phyloP scores from a whole-genome alignment of 148 eudicot species.

The Drosera capensis region DNA sequence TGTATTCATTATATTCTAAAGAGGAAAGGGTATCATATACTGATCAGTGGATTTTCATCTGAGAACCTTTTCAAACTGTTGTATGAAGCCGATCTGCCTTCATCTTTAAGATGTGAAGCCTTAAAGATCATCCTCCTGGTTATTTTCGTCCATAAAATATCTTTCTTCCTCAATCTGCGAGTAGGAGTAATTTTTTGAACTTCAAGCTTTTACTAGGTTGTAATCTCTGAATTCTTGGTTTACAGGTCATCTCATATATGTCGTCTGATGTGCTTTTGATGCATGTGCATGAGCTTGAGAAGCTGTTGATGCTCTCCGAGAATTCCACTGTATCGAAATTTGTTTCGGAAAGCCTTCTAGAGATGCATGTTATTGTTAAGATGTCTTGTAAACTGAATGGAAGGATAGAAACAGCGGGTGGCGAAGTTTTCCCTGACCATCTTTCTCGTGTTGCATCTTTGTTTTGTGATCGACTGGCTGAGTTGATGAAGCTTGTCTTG shows the following conservation, averaged over 20 bases:
- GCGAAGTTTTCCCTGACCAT: conserved; percentile 14
- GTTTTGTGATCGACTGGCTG: conserved; percentile 26
- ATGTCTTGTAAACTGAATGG: conserved; percentile 31
- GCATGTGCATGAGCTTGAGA: conserved; percentile 25
- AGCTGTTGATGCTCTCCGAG: conserved; percentile 23
- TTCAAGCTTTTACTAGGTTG: too few relatives aligned
- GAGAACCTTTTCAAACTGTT: conserved; percentile 25
- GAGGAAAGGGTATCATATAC: conserved; percentile 26
- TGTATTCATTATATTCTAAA: conserved; percentile 30
- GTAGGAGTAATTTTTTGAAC: too few relatives aligned
- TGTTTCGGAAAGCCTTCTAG: conserved; percentile 34
- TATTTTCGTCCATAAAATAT: too few relatives aligned
- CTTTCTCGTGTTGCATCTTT: conserved; percentile 25
- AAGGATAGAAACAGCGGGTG: conserved; percentile 14
- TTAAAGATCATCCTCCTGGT: conserved; percentile 52
- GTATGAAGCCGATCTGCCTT: conserved; percentile 29
- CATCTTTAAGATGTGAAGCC: conserved; percentile 36
- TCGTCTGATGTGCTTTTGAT: conserved; percentile 13
- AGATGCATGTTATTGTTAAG: conserved; percentile 28
- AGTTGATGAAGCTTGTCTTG: conserved; percentile 16
- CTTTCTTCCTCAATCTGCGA: too few relatives aligned
- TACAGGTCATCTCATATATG: conserved; percentile 43
- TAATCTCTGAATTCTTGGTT: conserved; percentile 2
- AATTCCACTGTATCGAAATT: conserved; percentile 28
- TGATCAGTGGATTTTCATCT: conserved; percentile 17